Evolutionary conservation across 768 basidiomycete species (phyloP).

Genomic region (Floccularia luteovirens): DNA sequence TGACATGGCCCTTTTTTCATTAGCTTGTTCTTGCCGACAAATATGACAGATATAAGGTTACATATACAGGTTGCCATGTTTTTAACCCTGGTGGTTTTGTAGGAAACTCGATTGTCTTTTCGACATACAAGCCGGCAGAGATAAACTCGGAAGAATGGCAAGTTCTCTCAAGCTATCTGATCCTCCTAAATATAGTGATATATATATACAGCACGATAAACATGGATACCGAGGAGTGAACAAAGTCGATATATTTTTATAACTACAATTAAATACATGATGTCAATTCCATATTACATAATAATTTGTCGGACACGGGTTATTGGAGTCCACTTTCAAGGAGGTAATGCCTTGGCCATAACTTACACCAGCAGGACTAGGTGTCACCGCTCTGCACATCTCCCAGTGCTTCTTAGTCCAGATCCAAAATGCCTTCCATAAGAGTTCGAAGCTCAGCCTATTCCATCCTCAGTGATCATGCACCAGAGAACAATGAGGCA

Average conservation of each 20-base stretch:
- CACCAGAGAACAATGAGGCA: neutral
- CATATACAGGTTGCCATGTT: conserved; percentile 97
- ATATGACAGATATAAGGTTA: conserved; percentile 92
- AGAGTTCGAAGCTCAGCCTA: conserved; percentile 31
- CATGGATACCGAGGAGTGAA: conserved; percentile 30
- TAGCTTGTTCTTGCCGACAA: conserved; percentile 93
- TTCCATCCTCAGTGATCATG: conserved; percentile 14
- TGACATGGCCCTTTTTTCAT: too few relatives aligned
- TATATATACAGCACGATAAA: conserved; percentile 25
- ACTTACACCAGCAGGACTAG: too few relatives aligned
- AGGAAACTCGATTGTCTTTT: conserved; percentile 77
- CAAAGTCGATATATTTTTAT: too few relatives aligned
- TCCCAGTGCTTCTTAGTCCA: too few relatives aligned
- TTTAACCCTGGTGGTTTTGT: conserved; percentile 96
- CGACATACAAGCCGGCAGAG: conserved; percentile 83
- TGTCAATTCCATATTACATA: too few relatives aligned
- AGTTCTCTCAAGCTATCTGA: conserved; percentile 6
- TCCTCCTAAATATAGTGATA: neutral
- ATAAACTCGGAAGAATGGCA: conserved; percentile 83
- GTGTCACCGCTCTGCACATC: too few relatives aligned
- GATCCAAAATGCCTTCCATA: conserved; percentile 41
- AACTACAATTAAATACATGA: too few relatives aligned
- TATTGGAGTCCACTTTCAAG: too few relatives aligned
- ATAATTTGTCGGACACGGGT: too few relatives aligned
- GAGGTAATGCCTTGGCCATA: too few relatives aligned